Evolutionary conservation across 305 asterid species (phyloP).

Genomic region (Solanum hybrid): DNA sequence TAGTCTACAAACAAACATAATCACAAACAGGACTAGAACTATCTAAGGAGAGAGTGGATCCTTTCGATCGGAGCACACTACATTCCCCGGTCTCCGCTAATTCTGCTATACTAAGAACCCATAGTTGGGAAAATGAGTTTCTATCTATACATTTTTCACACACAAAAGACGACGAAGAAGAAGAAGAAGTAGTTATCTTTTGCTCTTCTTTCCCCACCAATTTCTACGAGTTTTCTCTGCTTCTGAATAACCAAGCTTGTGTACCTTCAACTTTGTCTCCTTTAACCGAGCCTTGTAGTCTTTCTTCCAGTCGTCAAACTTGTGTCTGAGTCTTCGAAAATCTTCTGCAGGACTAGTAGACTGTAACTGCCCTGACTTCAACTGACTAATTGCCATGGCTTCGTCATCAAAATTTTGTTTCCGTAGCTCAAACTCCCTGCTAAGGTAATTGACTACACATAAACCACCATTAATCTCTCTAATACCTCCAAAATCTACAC

Average conservation of each 20-base stretch:
- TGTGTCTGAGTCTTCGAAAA: slow-evolving; percentile 46
- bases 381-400: slow-evolving; percentile 47
- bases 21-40: background rate
- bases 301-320: slow-evolving; percentile 68
- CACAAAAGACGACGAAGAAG: background rate
- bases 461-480: slow-evolving; percentile 38
- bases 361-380: slow-evolving; percentile 35
- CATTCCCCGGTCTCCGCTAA: background rate
- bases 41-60: slow-evolving; percentile 10
- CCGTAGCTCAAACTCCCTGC: slow-evolving; percentile 61
- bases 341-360: slow-evolving; percentile 37
- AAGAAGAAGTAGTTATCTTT: slow-evolving; percentile 13
- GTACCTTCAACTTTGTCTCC: slow-evolving; percentile 55
- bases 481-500: slow-evolving; percentile 20
- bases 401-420: slow-evolving; percentile 60
- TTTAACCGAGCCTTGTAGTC: slow-evolving; percentile 61
- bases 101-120: background rate
- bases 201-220: slow-evolving; percentile 85
- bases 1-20: background rate
- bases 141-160: background rate
- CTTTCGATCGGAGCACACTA: background rate
- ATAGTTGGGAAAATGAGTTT: background rate
- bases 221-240: slow-evolving; percentile 38
- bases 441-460: slow-evolving; percentile 43
- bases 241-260: slow-evolving; percentile 46